Conservation (phyloP, 352 stramenopile genomes). For the Pythium folliculosum region DNA sequence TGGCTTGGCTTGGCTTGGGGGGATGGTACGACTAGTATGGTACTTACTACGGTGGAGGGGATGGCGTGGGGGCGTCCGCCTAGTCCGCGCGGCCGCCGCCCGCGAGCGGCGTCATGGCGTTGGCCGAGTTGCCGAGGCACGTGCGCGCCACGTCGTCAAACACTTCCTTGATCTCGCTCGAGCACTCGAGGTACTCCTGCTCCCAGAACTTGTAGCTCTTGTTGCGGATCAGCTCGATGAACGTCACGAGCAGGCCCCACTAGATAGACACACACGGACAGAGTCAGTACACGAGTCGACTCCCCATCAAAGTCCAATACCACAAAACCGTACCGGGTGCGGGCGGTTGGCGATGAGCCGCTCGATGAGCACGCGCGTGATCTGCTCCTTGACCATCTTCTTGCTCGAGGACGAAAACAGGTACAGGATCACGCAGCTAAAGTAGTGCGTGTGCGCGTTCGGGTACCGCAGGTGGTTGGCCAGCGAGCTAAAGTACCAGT, state of each 20-base stretch:
- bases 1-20: too few species aligned
- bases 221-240: slow-evolving; percentile 99
- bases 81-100: slow-evolving; percentile 4
- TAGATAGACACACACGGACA: slow-evolving; percentile 25
- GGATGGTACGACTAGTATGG: too few species aligned
- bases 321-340: slow-evolving; percentile 86
- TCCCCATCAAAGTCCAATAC: too few species aligned
- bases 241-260: slow-evolving; percentile 98
- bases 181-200: slow-evolving; percentile 98
- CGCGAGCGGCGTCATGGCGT: slow-evolving; percentile 32
- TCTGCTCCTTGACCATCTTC: slow-evolving; percentile 97
- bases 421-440: slow-evolving; percentile 98
- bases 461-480: slow-evolving; percentile 99
- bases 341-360: slow-evolving; percentile 98
- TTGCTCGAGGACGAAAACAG: slow-evolving; percentile 97
- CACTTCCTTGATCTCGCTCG: slow-evolving; percentile 98
- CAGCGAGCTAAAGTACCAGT: slow-evolving; percentile 98
- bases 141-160: slow-evolving; percentile 98
- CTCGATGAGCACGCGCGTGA: slow-evolving; percentile 98
- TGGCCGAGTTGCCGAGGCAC: slow-evolving; percentile 81
- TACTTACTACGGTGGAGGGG: not conserved
- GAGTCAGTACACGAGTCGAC: too few species aligned
- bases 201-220: slow-evolving; percentile 99
- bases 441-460: slow-evolving; percentile 99
- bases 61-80: not conserved